These are phyloP conservation scores for Coniochaeta hoffmannii DNA, from an alignment of 2,329 filamentous ascomycete species.

Conservation along the genomic window DNA sequence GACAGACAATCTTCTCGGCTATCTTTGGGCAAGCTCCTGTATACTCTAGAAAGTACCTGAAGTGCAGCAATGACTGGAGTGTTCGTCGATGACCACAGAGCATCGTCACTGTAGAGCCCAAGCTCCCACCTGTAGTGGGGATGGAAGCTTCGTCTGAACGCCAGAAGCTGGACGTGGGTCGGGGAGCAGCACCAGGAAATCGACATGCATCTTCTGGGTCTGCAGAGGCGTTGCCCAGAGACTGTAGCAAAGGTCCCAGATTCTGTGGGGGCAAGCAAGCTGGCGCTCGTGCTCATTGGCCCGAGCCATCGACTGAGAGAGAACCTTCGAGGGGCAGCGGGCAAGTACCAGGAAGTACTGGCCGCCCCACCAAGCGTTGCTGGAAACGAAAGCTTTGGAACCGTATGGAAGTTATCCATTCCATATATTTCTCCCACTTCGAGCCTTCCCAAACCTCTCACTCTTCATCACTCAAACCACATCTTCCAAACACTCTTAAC, in stretches of 20 bases:
- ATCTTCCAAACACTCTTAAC: background rate
- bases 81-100: background rate
- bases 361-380: background rate
- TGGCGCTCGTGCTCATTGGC: background rate
- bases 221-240: background rate
- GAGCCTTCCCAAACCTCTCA: background rate
- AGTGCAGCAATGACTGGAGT: too few species aligned
- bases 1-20: too few species aligned
- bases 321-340: slow-evolving; percentile 1
- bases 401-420: background rate
- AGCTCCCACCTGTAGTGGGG: background rate
- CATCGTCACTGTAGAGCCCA: background rate
- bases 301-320: background rate
- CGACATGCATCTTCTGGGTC: too few species aligned
- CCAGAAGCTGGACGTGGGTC: background rate
- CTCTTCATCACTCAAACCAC: slow-evolving; percentile 1
- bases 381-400: slow-evolving; percentile 2
- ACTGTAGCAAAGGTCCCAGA: background rate
- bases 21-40: too few species aligned
- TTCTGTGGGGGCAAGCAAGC: background rate
- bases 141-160: background rate
- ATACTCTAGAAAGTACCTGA: background rate
- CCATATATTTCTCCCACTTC: background rate
- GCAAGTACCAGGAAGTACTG: background rate
- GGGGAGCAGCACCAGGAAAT: too few species aligned